Evolutionary conservation across 2,329 filamentous ascomycete species (phyloP), one percentile per base, ranked within the genome.

Genomic region (Sporothrix protearum): DNA sequence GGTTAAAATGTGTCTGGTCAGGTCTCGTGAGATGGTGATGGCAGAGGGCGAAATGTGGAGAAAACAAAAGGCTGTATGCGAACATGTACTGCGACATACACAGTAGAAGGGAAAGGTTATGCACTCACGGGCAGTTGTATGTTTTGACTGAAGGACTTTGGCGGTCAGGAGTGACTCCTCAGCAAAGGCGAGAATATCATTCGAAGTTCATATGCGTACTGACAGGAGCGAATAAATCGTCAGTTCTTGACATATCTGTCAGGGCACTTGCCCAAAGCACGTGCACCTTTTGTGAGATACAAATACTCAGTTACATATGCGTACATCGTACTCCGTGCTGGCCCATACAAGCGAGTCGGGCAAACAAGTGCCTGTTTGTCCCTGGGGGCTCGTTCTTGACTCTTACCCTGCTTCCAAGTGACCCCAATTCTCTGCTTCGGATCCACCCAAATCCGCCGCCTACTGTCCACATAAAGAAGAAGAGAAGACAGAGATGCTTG

Each of bases 401-500:
- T n/a, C n/a, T n/a, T n/a, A n/a, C n/a, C n/a, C n/a, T n/a, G n/a
- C n/a, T 19, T 30, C 16, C 14, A 47, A 47, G 42, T 19, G 10
- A n/a, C 59, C n/a, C 59, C n/a, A 63, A 28, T 9, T 59, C 36
- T 47, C 42, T 61, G 68, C 55, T 51, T 49, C 55, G 28, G 39
- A 19, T 63, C 68, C 68, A 70, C 68, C 49, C 30, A 22, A 22
- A 47, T 69, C 22, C 33, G n/a, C 67, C 67, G 36, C 16, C 47
- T 22, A 14, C 33, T 47, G n/a, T 33, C 1, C 19, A 1, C n/a
- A 42, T n/a, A 22, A 16, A 9, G 7, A 51, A 30, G 25, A 30
- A 2, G 1, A 42, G 5, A 22, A 49, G 22, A 47, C 42, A 25
- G 49, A 8, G 25, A 30, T n/a, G 39, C 10, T 12, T 49, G 67